phyloP scores from a whole-genome alignment of 331 rosid species.

The Saraca asoca region DNA sequence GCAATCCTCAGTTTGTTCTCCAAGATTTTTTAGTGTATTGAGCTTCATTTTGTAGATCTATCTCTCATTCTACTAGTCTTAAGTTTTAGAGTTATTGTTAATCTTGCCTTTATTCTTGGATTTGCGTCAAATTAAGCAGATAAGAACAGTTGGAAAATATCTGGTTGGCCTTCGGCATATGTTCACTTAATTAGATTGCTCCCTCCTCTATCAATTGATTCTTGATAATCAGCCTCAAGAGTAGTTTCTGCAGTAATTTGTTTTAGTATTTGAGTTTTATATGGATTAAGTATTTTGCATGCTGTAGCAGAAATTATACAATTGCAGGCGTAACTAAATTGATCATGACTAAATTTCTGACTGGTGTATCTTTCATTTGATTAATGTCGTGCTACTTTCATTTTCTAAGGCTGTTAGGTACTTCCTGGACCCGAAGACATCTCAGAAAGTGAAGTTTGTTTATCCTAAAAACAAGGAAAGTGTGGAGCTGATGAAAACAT shows the following conservation, averaged over 20 bases:
- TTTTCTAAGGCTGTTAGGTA: constrained; percentile 63
- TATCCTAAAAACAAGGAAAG: constrained; percentile 75
- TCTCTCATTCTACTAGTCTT: too few relatives aligned
- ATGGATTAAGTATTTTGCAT: background rate
- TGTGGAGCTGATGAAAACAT: constrained; percentile 76
- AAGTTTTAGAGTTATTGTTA: too few relatives aligned
- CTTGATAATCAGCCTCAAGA: background rate
- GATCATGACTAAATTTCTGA: constrained; percentile 18
- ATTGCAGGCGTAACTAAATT: background rate
- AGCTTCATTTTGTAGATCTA: too few relatives aligned
- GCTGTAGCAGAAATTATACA: background rate
- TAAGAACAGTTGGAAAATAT: too few relatives aligned
- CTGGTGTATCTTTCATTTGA: constrained; percentile 10
- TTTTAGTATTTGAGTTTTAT: background rate
- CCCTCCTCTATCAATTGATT: background rate
- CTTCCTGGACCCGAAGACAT: constrained; percentile 77
- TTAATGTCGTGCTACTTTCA: constrained; percentile 8
- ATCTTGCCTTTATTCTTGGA: too few relatives aligned
- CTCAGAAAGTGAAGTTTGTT: constrained; percentile 78
- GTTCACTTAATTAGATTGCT: too few relatives aligned
- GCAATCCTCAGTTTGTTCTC: background rate
- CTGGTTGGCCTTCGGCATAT: constrained; percentile 3
- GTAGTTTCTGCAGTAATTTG: background rate
- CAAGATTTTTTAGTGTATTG: too few relatives aligned
- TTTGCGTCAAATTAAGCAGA: too few relatives aligned